A percentile compares a stretch with the other conserved stretches of the same genome.
Conservation (phyloP, 1,284 basidiomycete genomes). For the Ganoderma multipileum region DNA sequence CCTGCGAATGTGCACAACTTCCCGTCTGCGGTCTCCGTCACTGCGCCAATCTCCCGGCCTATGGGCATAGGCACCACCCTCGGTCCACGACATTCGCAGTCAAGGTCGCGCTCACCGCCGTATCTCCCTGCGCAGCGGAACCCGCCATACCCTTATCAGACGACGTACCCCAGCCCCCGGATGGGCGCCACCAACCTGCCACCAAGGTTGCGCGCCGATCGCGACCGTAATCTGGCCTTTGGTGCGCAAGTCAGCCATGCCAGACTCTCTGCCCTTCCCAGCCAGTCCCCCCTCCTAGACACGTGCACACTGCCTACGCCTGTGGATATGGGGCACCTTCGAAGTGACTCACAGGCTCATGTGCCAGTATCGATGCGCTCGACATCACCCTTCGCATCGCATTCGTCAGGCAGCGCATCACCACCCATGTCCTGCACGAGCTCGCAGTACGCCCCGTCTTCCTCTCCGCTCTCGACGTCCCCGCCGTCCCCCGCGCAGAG, state of each 20-base stretch:
- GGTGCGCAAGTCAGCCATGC: neutral
- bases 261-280: slow-evolving; percentile 1
- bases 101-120: slow-evolving; percentile 32
- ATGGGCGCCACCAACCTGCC: slow-evolving; percentile 24
- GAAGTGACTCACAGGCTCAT: slow-evolving; percentile 6
- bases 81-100: slow-evolving; percentile 30
- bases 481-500: slow-evolving; percentile 42
- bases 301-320: neutral
- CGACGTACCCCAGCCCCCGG: slow-evolving; percentile 28
- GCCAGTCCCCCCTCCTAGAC: slow-evolving; percentile 3
- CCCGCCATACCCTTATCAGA: slow-evolving; percentile 22
- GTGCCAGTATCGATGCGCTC: slow-evolving; percentile 26
- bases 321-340: slow-evolving; percentile 10
- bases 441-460: slow-evolving; percentile 43
- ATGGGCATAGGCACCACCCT: slow-evolving; percentile 19
- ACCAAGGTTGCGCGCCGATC: slow-evolving; percentile 27
- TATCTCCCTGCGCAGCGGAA: slow-evolving; percentile 23
- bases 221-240: slow-evolving; percentile 19
- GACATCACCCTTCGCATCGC: slow-evolving; percentile 38
- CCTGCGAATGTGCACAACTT: slow-evolving; percentile 35
- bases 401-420: slow-evolving; percentile 43
- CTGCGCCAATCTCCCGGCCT: slow-evolving; percentile 7
- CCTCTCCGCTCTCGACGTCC: slow-evolving; percentile 42
- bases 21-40: slow-evolving; percentile 10
- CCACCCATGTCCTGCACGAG: slow-evolving; percentile 44